Evolutionary conservation across 495 filamentous ascomycete species (phyloP), one percentile per base, ranked within the genome.

Genomic region (Tricharina praecox): DNA sequence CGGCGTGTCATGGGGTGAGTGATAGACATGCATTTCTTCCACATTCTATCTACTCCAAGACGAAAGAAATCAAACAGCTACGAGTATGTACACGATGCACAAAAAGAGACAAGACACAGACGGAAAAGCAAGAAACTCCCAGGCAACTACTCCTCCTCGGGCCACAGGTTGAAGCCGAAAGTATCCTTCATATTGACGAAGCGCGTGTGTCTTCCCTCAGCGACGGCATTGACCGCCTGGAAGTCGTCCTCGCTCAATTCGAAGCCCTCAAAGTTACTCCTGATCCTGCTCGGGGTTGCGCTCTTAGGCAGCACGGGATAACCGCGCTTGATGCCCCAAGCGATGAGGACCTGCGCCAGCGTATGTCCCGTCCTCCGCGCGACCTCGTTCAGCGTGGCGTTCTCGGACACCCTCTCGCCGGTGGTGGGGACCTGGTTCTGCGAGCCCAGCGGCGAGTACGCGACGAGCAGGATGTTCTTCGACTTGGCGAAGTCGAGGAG

Each of bases 121-220:
- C n/a, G n/a, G n/a, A n/a, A n/a, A n/a, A n/a, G n/a, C n/a, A n/a
- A n/a, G n/a, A n/a, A n/a, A n/a, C n/a, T n/a, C n/a, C n/a, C n/a
- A n/a, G n/a, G n/a, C n/a, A n/a, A n/a, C n/a, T n/a, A n/a, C 28
- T 32, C 13, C 38, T 59, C 57, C 15, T 60, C 50, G 0, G 56
- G 47, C 56, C 56, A 53, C 16, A 53, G 34, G 25, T 56, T 33
- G 5, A 48, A 75, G 11, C 69, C 74, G 56, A 76, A 75, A 43
- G 70, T 73, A 46, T 85, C 77, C 67, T 81, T 84, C 79, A 84
- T 84, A 63, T 85, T 82, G 33, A 85, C 78, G 59, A 85, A 84
- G 47, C 81, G 72, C 47, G 67, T 69, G 56, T 78, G 72, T 44
- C 78, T 71, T 30, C 69, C 68, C 56, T 73, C 65, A 3, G 74